Conservation (phyloP, 768 basidiomycete genomes). For the Lactarius indigo region DNA sequence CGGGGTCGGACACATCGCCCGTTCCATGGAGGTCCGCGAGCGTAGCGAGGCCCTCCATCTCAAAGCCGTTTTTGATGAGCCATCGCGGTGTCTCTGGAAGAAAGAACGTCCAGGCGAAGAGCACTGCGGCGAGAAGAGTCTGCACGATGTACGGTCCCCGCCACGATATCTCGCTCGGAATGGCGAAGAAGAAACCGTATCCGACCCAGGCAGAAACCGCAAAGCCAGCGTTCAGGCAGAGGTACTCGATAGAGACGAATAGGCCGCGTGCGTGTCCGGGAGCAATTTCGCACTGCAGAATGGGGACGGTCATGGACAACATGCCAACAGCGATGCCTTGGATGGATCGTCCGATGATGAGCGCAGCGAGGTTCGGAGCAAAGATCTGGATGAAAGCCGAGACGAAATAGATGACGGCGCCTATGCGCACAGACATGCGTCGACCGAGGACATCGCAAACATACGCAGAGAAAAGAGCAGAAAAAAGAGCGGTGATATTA, state of each 20-base stretch:
- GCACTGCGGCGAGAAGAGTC: conserved; percentile 45
- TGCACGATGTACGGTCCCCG: conserved; percentile 54
- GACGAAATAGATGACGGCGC: conserved; percentile 46
- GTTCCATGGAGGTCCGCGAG: conserved; percentile 56
- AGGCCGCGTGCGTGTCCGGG: conserved; percentile 42
- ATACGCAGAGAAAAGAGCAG: conserved; percentile 46
- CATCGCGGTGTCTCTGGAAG: conserved; percentile 54
- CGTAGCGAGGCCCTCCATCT: conserved; percentile 45
- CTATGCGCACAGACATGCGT: conserved; percentile 48
- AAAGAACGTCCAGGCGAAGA: conserved; percentile 45
- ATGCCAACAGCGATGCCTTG: conserved; percentile 77
- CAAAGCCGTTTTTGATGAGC: conserved; percentile 52
- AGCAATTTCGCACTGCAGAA: conserved; percentile 27
- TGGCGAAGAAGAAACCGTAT: conserved; percentile 47
- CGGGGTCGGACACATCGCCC: conserved; percentile 43
- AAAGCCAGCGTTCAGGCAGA: conserved; percentile 50
- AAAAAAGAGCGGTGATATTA: conserved; percentile 48
- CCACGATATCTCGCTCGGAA: conserved; percentile 49
- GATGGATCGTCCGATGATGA: conserved; percentile 64
- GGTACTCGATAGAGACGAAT: conserved; percentile 51
- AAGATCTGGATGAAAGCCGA: conserved; percentile 50
- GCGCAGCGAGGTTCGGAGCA: conserved; percentile 46
- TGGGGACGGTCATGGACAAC: conserved; percentile 24
- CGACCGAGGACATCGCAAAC: conserved; percentile 49
- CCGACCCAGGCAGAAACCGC: conserved; percentile 48